Evolutionary conservation across 1,284 basidiomycete genomes (phyloP).

Genomic region (Rhizoctonia solani): DNA sequence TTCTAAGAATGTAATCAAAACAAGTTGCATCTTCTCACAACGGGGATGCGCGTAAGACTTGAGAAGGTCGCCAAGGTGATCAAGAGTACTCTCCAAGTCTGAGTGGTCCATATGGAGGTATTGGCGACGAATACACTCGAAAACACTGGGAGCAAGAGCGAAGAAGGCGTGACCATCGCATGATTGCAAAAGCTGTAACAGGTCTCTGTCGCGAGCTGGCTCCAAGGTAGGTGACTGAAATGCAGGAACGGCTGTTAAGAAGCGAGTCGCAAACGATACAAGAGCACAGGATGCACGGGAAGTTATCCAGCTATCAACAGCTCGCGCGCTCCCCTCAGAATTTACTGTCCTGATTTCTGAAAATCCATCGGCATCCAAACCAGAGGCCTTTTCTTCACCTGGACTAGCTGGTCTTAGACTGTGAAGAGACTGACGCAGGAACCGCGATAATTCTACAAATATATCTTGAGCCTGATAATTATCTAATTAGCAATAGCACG

Average conservation of each 20-base stretch:
- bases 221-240: slow-evolving; percentile 61
- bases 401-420: slow-evolving; percentile 8
- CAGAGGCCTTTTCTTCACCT: slow-evolving; percentile 10
- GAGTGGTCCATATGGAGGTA: slow-evolving; percentile 59
- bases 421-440: slow-evolving; percentile 19
- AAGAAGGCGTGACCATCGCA: slow-evolving; percentile 60
- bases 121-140: slow-evolving; percentile 59
- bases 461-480: slow-evolving; percentile 58
- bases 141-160: slow-evolving; percentile 59
- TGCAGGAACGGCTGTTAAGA: slow-evolving; percentile 61
- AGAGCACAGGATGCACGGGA: slow-evolving; percentile 1
- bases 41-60: slow-evolving; percentile 48
- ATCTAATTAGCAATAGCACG: background rate
- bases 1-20: slow-evolving; percentile 66
- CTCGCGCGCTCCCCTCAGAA: slow-evolving; percentile 17
- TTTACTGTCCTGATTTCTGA: slow-evolving; percentile 24
- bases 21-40: slow-evolving; percentile 58
- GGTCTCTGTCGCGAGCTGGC: slow-evolving; percentile 63
- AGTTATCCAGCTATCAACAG: background rate
- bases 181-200: slow-evolving; percentile 62
- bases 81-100: slow-evolving; percentile 59
- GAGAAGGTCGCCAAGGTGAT: slow-evolving; percentile 59
- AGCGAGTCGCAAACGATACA: slow-evolving; percentile 42
- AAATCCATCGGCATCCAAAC: slow-evolving; percentile 23
- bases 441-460: slow-evolving; percentile 51